Evolutionary conservation across 371 early-diverging fungal genomes (phyloP), one percentile per base, ranked within the genome.

Genomic region (Rhizomucor miehei): DNA sequence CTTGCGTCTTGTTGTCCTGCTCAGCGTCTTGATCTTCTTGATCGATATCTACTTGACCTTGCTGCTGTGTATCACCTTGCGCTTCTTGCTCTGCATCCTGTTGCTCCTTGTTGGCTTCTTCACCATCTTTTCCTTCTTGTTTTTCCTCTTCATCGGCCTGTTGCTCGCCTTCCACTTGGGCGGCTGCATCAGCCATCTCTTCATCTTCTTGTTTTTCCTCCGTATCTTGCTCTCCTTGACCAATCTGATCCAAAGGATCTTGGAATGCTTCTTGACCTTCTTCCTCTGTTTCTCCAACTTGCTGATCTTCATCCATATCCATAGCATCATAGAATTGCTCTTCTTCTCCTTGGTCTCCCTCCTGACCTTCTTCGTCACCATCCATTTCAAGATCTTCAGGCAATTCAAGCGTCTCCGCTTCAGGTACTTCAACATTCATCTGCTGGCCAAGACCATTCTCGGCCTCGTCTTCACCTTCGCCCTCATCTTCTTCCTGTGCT

Each of bases 381-480:
- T 80, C 79, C 63, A 89, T 75, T 23, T 86, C 80, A 54, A 86
- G 45, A 59, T 86, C 87, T 52, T 89, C 89, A 48, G 80, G 84
- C 38, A 79, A 51, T 10, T 85, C 83, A 29, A 84, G 63, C 17
- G 77, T 84, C 37, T 84, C 84, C 0, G 82, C 78, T 57, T 80
- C 83, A 48, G 83, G 80, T 20, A 81, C 78, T 36, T 83, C 84
- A 43, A 77, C 73, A 59, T 85, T 77, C 65, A 84, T 65, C 44
- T 75, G 68, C 45, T 79, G 80, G 16, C 78, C 80, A 41, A 81
- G 59, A 16, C 70, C 70, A 19, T 81, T 80, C 16, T 73, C 52
- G 10, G 61, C 64, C n/a, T 65, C 69, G 45, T 79, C 75, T 19
- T 75, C 72, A 43, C 73, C 69, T 40, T 63, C 60, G 12, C 35